Evolutionary conservation across 306 rosid species (phyloP), one percentile per base, ranked within the genome.

Genomic region (Morella rubra): DNA sequence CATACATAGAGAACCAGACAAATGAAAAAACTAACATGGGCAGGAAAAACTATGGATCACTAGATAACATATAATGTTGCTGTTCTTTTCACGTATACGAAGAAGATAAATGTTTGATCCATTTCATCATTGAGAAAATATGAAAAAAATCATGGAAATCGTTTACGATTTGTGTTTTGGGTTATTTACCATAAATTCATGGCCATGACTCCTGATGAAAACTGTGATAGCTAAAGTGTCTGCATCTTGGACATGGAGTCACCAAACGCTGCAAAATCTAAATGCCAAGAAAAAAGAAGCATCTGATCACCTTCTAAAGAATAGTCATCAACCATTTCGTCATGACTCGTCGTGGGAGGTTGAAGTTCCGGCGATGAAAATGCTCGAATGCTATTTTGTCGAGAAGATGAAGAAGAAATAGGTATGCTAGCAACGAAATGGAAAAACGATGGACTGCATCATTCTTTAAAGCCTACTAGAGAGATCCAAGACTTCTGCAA

Each of bases 301-400:
- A n/a, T 80, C n/a, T n/a, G n/a, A n/a, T 87, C 80, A 94, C 98
- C 98, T 82, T 81, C 96, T 22, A 91, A 83, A 49, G 56, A 44
- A 72, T 81, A 85, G 79, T 86, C 90, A 19, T 79, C 90, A 44
- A 66, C 54, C 5, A 44, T 77, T 65, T 12, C 87, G 27, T 44
- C 27, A 42, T 80, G 79, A 69, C 59, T 82, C 60, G 82, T 18
- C 27, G 86, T 80, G 52, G 91, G 73, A 78, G 90, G 32, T 9
- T 24, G 41, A 51, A 87, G 72, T 12, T 86, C 83, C 0, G 93
- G 93, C 40, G 93, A 90, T 52, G 96, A 90, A 80, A 64, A 73
- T 52, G 90, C 88, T 80, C 90, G 83, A 56, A 40, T 1, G 13
- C 77, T 81, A 68, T 74, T 90, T 89, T 32, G 22, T 40, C 79